These are phyloP conservation scores for Daldinia childiae DNA, from an alignment of 495 filamentous ascomycete genomes.

Conservation along the genomic window DNA sequence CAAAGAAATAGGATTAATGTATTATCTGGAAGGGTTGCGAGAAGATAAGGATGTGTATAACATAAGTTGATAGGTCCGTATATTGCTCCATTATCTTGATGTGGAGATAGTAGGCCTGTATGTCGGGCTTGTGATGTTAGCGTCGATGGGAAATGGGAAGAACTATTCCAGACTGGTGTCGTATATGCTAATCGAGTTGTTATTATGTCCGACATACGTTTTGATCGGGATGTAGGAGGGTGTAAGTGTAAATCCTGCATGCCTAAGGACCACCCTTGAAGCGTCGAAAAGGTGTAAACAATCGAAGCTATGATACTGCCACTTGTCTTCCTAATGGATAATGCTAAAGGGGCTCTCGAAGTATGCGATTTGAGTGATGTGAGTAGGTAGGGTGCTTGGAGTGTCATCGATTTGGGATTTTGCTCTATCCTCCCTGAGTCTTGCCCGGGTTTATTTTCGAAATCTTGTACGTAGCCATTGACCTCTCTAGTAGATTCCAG, in stretches of 20 bases:
- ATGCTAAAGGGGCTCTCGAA: conserved; percentile 77
- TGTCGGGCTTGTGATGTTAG: conserved; percentile 63
- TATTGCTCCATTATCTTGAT: conserved; percentile 23
- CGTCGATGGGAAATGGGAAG: conserved; percentile 52
- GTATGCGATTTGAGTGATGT: conserved; percentile 85
- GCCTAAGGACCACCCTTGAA: conserved; percentile 84
- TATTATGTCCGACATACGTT: conserved; percentile 55
- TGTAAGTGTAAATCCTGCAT: conserved; percentile 84
- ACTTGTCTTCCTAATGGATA: conserved; percentile 74
- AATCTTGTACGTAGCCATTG: conserved; percentile 6
- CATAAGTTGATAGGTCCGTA: conserved; percentile 76
- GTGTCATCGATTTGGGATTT: background rate
- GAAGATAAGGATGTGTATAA: conserved; percentile 90
- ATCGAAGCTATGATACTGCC: conserved; percentile 77
- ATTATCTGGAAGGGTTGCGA: conserved; percentile 90
- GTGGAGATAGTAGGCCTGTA: conserved; percentile 47
- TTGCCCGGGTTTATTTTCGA: conserved; percentile 5
- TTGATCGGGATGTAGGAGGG: conserved; percentile 33
- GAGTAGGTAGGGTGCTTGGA: conserved; percentile 65
- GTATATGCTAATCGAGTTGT: conserved; percentile 59
- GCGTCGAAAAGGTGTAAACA: conserved; percentile 79
- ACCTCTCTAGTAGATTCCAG: background rate
- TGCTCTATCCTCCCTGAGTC: conserved; percentile 1
- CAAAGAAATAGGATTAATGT: conserved; percentile 89
- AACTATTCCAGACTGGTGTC: conserved; percentile 40